Evolutionary conservation across 2,329 filamentous ascomycete genomes (phyloP).

Genomic region (Aureobasidium sp.): DNA sequence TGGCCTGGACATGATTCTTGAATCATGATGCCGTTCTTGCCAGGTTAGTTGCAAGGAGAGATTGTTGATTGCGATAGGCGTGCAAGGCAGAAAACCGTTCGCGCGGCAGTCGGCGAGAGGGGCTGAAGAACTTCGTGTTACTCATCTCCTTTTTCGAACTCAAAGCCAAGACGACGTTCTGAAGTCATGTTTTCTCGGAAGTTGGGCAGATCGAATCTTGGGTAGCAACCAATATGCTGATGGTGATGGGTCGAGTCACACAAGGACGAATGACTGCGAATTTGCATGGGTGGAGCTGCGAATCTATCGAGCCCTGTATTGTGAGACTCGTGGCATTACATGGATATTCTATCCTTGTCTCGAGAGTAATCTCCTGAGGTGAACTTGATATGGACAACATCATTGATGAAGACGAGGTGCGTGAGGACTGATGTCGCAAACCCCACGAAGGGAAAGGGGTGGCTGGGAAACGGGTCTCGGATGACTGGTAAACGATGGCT

Average conservation of each 20-base stretch:
- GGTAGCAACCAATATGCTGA: background rate
- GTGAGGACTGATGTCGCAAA: background rate
- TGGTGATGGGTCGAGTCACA: background rate
- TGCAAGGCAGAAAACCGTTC: constrained; percentile 5
- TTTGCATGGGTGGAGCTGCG: background rate
- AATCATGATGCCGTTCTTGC: background rate
- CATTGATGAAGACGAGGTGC: background rate
- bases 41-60: background rate
- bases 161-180: constrained; percentile 8
- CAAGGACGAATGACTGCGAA: background rate
- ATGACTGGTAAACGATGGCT: background rate
- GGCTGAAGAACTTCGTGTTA: background rate
- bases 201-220: background rate
- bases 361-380: background rate
- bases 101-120: background rate
- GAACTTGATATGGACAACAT: background rate
- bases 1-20: background rate
- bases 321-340: background rate
- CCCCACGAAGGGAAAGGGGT: background rate
- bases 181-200: background rate
- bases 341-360: background rate
- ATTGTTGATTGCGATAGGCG: constrained; percentile 13
- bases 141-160: constrained; percentile 8
- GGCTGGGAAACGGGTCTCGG: constrained; percentile 2
- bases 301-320: background rate